A percentile compares a stretch with the other conserved stretches of the same genome.
phyloP scores from a whole-genome alignment of 129 eudicot species.

The Pulicaria dysenterica region DNA sequence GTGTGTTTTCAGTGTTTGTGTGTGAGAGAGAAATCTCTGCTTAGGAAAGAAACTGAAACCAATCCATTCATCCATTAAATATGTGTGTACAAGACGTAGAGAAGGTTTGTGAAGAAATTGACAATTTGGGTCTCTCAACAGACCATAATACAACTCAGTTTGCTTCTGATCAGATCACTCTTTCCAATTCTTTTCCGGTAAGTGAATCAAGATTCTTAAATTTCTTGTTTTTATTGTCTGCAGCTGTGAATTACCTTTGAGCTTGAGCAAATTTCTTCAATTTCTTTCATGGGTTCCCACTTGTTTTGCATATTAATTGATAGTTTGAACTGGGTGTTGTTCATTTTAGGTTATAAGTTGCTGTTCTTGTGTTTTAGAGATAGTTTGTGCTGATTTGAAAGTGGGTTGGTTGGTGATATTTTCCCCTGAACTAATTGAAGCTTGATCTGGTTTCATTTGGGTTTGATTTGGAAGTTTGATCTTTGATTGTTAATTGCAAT shows the following conservation, averaged over 20 bases:
- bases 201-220: slow-evolving; percentile 17
- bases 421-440: slow-evolving; percentile 19
- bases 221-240: neutral
- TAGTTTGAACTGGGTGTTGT: slow-evolving; percentile 9
- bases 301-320: neutral
- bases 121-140: slow-evolving; percentile 46
- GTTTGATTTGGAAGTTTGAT: slow-evolving; percentile 26
- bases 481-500: slow-evolving; percentile 10
- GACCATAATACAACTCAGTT: slow-evolving; percentile 35
- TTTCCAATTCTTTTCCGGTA: slow-evolving; percentile 59
- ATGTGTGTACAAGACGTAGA: slow-evolving; percentile 83
- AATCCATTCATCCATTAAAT: slow-evolving; percentile 25
- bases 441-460: slow-evolving; percentile 4
- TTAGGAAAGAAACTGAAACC: slow-evolving; percentile 5
- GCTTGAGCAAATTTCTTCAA: slow-evolving; percentile 1
- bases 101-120: slow-evolving; percentile 56
- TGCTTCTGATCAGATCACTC: slow-evolving; percentile 41
- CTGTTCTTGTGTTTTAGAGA: neutral
- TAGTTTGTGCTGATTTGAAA: slow-evolving; percentile 7
- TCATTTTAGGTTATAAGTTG: neutral
- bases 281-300: slow-evolving; percentile 16
- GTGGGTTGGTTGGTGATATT: slow-evolving; percentile 17
- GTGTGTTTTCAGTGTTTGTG: slow-evolving; percentile 36
- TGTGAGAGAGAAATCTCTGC: slow-evolving; percentile 36
- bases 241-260: slow-evolving; percentile 3